Conservation (phyloP, 352 stramenopile genomes). For the Pythium phragmiticola region DNA sequence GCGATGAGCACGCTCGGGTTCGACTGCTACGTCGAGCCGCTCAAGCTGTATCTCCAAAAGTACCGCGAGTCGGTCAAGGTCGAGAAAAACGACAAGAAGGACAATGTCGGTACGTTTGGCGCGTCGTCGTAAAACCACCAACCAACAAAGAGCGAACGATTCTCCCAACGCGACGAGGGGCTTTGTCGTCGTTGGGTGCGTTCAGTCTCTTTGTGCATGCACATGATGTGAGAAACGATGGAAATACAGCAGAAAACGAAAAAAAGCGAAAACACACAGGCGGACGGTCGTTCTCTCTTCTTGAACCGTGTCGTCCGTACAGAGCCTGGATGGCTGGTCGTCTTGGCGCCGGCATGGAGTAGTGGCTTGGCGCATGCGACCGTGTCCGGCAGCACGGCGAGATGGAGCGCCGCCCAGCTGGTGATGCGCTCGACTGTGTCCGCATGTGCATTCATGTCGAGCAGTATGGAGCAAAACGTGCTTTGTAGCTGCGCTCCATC, state of each 20-base stretch:
- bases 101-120: constrained; percentile 85
- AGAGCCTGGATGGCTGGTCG: constrained; percentile 32
- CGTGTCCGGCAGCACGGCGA: constrained; percentile 50
- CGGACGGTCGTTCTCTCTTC: constrained; percentile 38
- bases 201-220: constrained; percentile 12
- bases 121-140: constrained; percentile 59
- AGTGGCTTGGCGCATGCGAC: constrained; percentile 49
- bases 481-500: constrained; percentile 76
- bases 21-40: constrained; percentile 98
- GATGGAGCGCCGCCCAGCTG: constrained; percentile 65
- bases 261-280: constrained; percentile 18
- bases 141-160: background rate
- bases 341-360: constrained; percentile 37
- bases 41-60: constrained; percentile 99
- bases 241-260: constrained; percentile 22
- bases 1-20: constrained; percentile 99
- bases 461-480: constrained; percentile 45
- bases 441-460: constrained; percentile 40
- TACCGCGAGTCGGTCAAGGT: constrained; percentile 95
- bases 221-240: constrained; percentile 11
- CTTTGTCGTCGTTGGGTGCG: too few species aligned
- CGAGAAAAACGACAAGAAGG: constrained; percentile 91
- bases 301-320: constrained; percentile 56
- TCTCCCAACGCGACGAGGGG: too few species aligned
- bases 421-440: constrained; percentile 72